A percentile compares a stretch with the other conserved stretches of the same genome.
Evolutionary conservation across 305 asterid genomes (phyloP).

Genomic region (Fraxinus sp.): DNA sequence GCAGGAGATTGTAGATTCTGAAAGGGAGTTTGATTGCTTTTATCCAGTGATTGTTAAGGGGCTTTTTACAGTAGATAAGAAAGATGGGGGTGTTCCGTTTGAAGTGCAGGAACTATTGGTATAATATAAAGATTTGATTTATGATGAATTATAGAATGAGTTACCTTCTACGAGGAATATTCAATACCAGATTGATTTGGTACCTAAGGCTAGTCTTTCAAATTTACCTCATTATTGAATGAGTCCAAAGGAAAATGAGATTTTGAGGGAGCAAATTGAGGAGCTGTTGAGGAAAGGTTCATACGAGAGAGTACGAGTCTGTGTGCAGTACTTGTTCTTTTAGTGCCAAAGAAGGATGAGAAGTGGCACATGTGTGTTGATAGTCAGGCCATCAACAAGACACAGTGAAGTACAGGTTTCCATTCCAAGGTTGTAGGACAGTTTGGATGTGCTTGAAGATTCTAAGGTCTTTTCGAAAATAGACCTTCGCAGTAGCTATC

Average conservation of each 20-base stretch:
- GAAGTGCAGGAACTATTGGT: not conserved
- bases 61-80: not conserved
- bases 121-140: no score
- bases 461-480: no score
- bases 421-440: no score
- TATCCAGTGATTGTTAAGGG: not conserved
- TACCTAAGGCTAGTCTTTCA: not conserved
- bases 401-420: no score
- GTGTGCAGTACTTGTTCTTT: not conserved
- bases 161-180: not conserved
- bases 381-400: no score
- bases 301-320: not conserved
- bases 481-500: no score
- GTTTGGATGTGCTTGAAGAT: no score
- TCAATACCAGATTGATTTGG: not conserved
- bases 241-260: not conserved
- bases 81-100: no score
- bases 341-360: not conserved
- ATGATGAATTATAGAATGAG: not conserved
- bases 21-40: not conserved
- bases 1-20: not conserved
- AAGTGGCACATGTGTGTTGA: no score
- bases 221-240: not conserved
- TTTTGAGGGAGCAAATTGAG: not conserved
- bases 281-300: not conserved